Base-by-base conservation (phyloP, 495 filamentous ascomycete genomes). In the Sabuloglossum arenarium region DNA sequence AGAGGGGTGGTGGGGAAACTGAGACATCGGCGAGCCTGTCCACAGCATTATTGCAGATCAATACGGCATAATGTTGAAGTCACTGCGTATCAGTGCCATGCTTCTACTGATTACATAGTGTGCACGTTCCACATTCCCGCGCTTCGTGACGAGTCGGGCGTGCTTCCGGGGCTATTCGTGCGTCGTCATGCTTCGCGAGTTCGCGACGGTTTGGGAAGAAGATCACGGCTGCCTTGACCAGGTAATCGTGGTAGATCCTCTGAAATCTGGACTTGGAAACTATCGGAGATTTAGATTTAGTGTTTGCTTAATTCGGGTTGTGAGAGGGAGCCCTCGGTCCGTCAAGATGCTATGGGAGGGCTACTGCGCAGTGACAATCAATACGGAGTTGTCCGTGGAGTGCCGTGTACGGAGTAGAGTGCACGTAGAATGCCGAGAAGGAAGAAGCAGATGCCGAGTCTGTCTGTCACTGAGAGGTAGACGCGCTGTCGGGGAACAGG, bases 401-500 rank as follows among this genome's bases (percentile, higher is more conserved):
- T 39, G 34, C 34, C 34, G 34, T 39, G 34, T 39, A 9, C 34
- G 14, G 34, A 39, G 34, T 39, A 39, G 5, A 39, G 34, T 39
- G 34, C 14, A n/a, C 34, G 14, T 16, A 2, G 34, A 16, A 9
- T 16, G 34, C 3, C 6, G 3, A 16, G 6, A 2, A 16, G 8
- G 34, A n/a, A n/a, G n/a, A n/a, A n/a, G n/a, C n/a, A n/a, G 34
- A 16, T 39, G 34, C 34, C 34, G 34, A 39, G 12, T n/a, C n/a
- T n/a, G n/a, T n/a, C n/a, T 11, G 30, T 32, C 30, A 11, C 30
- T n/a, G n/a, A n/a, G n/a, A n/a, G 30, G 30, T 11, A 32, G 30
- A 11, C 30, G 30, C 4, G 30, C 30, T 32, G 30, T 5, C 30
- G 62, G 59, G 0, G 61, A 65, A n/a, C 51, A 61, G 43, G 70